Evolutionary conservation across 345 rosid genomes (phyloP).

Genomic region (Linum lewisii): DNA sequence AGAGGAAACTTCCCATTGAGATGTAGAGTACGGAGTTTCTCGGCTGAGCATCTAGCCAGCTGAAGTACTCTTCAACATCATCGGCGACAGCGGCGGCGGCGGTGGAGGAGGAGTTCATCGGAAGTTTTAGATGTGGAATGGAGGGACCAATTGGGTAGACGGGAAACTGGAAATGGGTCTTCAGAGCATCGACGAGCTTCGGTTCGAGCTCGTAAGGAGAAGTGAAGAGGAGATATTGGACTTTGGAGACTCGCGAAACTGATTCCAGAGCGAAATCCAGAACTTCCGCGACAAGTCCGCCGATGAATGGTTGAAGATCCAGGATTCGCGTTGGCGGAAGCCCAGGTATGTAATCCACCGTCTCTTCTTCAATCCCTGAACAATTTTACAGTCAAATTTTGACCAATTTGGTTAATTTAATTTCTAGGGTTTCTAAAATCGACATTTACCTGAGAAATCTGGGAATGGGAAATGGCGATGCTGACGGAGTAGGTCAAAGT

Average conservation of each 20-base stretch:
- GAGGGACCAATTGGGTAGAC: conserved; percentile 7
- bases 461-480: neutral
- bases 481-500: neutral
- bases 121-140: conserved; percentile 3
- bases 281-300: neutral
- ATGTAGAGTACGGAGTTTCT: conserved; percentile 1
- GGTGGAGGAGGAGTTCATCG: no score
- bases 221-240: conserved; percentile 9
- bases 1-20: conserved; percentile 8
- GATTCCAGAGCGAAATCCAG: neutral
- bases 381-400: neutral
- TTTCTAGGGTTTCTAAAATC: no score
- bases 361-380: neutral
- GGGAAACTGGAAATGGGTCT: neutral
- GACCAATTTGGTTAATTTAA: neutral
- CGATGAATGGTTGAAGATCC: neutral
- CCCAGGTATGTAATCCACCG: conserved; percentile 6
- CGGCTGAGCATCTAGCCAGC: conserved; percentile 12
- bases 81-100: neutral
- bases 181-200: neutral
- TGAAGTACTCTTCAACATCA: neutral
- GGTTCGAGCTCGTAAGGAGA: conserved; percentile 13
- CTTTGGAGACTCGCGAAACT: conserved; percentile 2
- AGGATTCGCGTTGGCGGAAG: neutral
- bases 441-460: no score